Conservation (phyloP, 2,329 filamentous ascomycete genomes). For the Tolypocladium sp. region DNA sequence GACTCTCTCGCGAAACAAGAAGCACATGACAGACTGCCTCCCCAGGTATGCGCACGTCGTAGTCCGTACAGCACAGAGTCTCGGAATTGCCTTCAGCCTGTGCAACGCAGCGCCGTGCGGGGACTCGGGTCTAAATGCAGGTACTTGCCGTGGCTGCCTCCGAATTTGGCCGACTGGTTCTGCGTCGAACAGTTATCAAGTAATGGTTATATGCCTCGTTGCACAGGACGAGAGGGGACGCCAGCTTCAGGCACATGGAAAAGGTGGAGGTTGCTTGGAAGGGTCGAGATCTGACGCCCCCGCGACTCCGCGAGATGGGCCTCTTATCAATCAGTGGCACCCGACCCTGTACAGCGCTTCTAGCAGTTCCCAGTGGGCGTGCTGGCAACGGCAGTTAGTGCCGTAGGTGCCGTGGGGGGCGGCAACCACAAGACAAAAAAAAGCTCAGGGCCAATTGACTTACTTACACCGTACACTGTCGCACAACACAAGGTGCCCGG, state of each 20-base stretch:
- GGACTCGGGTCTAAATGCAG: not conserved
- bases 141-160: not conserved
- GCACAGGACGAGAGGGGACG: not conserved
- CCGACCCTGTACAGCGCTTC: not conserved
- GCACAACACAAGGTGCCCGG: not conserved
- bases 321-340: not conserved
- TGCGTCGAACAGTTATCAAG: not conserved
- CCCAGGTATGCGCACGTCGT: not conserved
- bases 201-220: not conserved
- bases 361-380: not conserved
- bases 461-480: conserved; percentile 1
- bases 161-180: not conserved
- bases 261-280: not conserved
- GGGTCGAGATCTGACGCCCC: not conserved
- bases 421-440: not conserved
- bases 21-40: not conserved
- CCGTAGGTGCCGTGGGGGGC: not conserved
- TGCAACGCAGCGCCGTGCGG: not conserved
- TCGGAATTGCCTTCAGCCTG: not conserved
- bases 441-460: not conserved
- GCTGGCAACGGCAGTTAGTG: not conserved
- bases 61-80: not conserved
- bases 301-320: not conserved
- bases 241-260: not conserved
- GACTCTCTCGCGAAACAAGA: not conserved